Conservation (phyloP, 805 yeast genomes). For the Hanseniaspora pseudoguilliermondii region DNA sequence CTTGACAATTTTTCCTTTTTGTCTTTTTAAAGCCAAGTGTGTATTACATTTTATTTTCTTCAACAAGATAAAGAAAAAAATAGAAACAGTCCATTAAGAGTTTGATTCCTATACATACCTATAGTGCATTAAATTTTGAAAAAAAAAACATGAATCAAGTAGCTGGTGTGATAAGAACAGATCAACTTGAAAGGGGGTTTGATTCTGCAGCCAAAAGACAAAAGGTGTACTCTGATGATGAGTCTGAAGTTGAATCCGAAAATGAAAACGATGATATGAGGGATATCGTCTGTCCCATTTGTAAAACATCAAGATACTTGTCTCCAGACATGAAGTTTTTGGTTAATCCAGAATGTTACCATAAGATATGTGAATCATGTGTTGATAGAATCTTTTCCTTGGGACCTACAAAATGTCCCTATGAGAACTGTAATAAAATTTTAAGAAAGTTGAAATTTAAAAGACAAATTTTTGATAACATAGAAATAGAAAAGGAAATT, state of each 20-base stretch:
- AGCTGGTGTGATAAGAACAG: neutral
- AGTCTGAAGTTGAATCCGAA: slow-evolving; percentile 14
- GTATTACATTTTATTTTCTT: neutral
- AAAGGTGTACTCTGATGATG: slow-evolving; percentile 2
- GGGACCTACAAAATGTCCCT: slow-evolving; percentile 97
- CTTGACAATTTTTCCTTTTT: neutral
- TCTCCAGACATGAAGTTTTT: slow-evolving; percentile 87
- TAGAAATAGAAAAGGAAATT: slow-evolving; percentile 79
- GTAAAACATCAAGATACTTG: slow-evolving; percentile 86
- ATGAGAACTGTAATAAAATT: slow-evolving; percentile 76
- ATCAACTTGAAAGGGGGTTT: neutral
- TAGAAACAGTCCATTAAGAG: neutral
- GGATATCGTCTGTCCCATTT: slow-evolving; percentile 88
- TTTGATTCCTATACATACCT: neutral
- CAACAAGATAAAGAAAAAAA: neutral
- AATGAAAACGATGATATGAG: slow-evolving; percentile 35
- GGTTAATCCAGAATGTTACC: slow-evolving; percentile 95
- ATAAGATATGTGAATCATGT: slow-evolving; percentile 92
- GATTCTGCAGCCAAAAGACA: neutral
- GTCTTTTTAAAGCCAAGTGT: neutral
- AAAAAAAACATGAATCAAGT: neutral
- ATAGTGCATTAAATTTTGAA: neutral
- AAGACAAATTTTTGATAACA: slow-evolving; percentile 83
- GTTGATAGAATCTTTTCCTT: slow-evolving; percentile 86
- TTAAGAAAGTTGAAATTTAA: slow-evolving; percentile 82